Base-by-base conservation (phyloP, 495 filamentous ascomycete species). In the Terfezia claveryi region DNA sequence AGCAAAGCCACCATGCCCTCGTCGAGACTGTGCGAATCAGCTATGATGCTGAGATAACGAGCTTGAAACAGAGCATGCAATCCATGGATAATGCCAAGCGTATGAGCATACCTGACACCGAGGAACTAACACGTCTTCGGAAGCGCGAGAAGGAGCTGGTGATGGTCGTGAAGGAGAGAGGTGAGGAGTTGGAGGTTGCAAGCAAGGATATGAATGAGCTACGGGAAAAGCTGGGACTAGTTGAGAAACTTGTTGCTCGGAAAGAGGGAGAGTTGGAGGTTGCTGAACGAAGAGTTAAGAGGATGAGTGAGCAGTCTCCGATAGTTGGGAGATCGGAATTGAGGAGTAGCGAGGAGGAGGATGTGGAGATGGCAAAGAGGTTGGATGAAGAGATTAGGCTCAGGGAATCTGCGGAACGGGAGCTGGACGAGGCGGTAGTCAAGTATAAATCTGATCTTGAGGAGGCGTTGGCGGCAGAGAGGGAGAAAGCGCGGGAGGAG, bases 161-260 rank as follows among this genome's bases (percentile, higher is more conserved):
- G 12, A 53, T 54, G 2, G 54, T 58, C 4, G 52, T 64, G 10
- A 58, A 65, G 12, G 62, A 58, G 14, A 65, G 61, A 23, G 62
- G 61, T 44, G 58, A 60, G 17, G 62, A 64, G 50, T 49, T 64
- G n/a, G 62, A 65, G 44, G 55, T 59, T 12, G 37, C 61, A 9
- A 53, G 62, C 12, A 54, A 49, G 2, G 55, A 59, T 53, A 61
- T 44, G 12, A 56, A 64, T 54, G 53, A 41, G 8, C 51, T 59
- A 8, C 52, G 49, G 12, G 56, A 58, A 16, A 55, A 44, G 49
- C 50, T 65, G 9, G 41, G 50, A 12, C 38, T 17, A n/a, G 36
- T 64, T 50, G 62, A 65, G 49, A 23, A 50, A 14, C 51, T 38
- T 49, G 37, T 64, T 8, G 37, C 41, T 9, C 58, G 64, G 23